Evolutionary conservation across 148 eudicot genomes (phyloP).

Genomic region (Vaccinium corymbosum): DNA sequence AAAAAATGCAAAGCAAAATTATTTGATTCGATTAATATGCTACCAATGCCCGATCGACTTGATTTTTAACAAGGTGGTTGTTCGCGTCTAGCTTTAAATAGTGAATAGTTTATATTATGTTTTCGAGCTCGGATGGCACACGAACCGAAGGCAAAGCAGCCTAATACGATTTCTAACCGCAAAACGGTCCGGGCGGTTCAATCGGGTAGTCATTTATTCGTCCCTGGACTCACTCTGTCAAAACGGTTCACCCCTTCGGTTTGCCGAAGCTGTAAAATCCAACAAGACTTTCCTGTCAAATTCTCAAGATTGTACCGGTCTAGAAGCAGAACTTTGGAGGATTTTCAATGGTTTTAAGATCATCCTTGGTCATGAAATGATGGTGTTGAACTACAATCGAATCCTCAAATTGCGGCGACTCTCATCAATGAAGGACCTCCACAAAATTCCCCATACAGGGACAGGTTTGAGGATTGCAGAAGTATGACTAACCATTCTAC

Average conservation of each 20-base stretch:
- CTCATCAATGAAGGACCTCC: background rate
- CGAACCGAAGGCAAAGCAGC: too few species aligned
- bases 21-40: too few species aligned
- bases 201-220: too few species aligned
- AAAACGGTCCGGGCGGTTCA: too few species aligned
- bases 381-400: background rate
- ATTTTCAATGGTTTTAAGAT: background rate
- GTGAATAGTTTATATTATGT: too few species aligned
- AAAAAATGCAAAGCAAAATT: too few species aligned
- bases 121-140: too few species aligned
- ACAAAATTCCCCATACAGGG: background rate
- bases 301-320: background rate
- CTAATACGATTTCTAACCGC: too few species aligned
- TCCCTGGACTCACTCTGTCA: background rate
- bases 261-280: background rate
- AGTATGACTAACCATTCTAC: background rate
- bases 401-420: background rate
- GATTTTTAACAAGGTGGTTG: too few species aligned
- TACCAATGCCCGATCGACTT: too few species aligned
- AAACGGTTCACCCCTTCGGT: background rate
- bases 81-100: too few species aligned
- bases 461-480: background rate
- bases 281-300: background rate
- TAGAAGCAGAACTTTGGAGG: background rate
- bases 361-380: background rate